Conservation (phyloP, 306 rosid species). For the Rosa chinensis region DNA sequence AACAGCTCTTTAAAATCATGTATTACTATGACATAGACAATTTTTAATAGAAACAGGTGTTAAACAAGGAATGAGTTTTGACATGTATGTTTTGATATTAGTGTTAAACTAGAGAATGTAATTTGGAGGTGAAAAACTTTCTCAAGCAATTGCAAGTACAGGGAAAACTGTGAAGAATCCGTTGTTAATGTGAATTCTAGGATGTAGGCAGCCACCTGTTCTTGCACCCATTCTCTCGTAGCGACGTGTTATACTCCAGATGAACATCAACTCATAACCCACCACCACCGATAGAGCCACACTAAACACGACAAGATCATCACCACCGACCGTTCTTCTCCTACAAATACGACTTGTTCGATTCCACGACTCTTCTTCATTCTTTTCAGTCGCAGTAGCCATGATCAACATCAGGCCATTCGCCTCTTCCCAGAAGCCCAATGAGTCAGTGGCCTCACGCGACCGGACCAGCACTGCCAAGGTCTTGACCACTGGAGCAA, state of each 20-base stretch:
- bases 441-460: slow-evolving; percentile 8
- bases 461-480: slow-evolving; percentile 36
- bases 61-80: no score
- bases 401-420: background rate
- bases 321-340: background rate
- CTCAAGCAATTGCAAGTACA: background rate
- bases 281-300: background rate
- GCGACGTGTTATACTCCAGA: background rate
- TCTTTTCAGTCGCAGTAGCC: background rate
- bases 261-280: background rate
- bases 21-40: no score
- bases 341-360: background rate
- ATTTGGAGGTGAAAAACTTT: no score
- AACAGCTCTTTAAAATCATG: no score
- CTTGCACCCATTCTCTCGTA: background rate
- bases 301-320: background rate
- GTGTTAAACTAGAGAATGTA: no score
- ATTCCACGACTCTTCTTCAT: background rate
- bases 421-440: background rate
- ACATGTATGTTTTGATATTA: no score
- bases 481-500: slow-evolving; percentile 48
- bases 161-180: background rate
- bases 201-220: background rate
- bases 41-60: no score
- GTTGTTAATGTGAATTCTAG: background rate